A percentile compares a stretch with the other conserved stretches of the same genome.
phyloP scores from a whole-genome alignment of 1,284 basidiomycete genomes.

The Xerocomus cyaneibrunnescens region DNA sequence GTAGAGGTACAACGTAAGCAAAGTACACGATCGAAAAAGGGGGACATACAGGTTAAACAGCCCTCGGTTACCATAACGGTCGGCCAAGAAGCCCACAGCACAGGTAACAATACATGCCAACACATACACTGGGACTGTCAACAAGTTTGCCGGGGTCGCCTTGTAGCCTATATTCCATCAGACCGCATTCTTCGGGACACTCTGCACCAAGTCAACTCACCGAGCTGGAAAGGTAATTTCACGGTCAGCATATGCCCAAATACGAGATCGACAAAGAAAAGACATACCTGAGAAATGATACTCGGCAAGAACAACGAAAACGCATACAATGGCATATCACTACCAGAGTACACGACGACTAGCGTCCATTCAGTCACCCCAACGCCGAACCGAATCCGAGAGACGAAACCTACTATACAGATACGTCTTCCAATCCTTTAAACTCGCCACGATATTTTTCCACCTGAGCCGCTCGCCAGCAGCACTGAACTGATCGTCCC shows the following conservation, averaged over 20 bases:
- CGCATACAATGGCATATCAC: conserved; percentile 67
- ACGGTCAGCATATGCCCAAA: too few species aligned
- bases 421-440: conserved; percentile 76
- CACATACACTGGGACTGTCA: conserved; percentile 69
- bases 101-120: conserved; percentile 67
- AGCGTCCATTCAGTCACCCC: not conserved
- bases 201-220: conserved; percentile 36
- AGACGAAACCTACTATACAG: conserved; percentile 47
- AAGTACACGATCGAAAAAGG: not conserved
- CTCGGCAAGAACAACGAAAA: conserved; percentile 73
- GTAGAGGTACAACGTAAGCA: not conserved
- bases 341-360: conserved; percentile 60
- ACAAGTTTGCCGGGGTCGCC: conserved; percentile 71
- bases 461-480: conserved; percentile 62
- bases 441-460: conserved; percentile 61
- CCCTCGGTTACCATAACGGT: conserved; percentile 58
- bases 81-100: conserved; percentile 59
- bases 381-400: not conserved
- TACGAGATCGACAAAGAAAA: not conserved
- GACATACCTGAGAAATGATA: conserved; percentile 62
- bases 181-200: conserved; percentile 14
- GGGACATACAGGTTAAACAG: conserved; percentile 59
- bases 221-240: too few species aligned
- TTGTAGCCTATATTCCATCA: conserved; percentile 48
- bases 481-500: conserved; percentile 72